Evolutionary conservation across 257 asterid species (phyloP), one percentile per base, ranked within the genome.

Genomic region (Plectranthus barbatus): DNA sequence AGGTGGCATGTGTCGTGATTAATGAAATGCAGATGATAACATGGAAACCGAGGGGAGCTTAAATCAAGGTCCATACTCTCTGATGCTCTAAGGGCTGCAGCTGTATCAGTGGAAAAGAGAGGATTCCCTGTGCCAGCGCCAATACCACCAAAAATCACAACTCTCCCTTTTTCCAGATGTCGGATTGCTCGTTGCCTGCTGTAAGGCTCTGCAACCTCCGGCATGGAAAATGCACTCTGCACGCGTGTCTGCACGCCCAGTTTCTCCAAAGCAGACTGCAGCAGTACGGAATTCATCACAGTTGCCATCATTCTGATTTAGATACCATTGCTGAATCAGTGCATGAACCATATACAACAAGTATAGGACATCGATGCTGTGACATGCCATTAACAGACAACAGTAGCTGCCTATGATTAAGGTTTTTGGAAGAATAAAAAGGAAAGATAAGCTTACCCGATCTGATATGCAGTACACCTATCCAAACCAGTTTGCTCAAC

Each of bases 131-230:
- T 83, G 52, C 95, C 95, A 49, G 96, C 96, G 48, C 95, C 96
- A 72, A 91, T 81, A 60, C 96, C 98, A 45, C 95, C 97, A 72
- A 92, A 92, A 42, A 92, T 83, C 49, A 92, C 95, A 57, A 92
- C 99, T 67, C 99, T 83, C 41, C 99, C 99, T 56, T 92, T 92
- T 74, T 89, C 97, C 57, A 92, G 93, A 79, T 92, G 99, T 29
- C 96, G 87, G 49, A 89, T 85, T 53, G 96, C 97, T 50, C 93
- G 80, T 64, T 83, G 93, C 76, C 96, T 81, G 26, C 86, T 85
- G 66, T 92, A 89, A 20, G 97, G 94, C 76, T 92, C 99, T 20
- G 90, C 91, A 70, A 85, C 95, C 72, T 89, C 95, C 34, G 94
- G 88, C 95, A 92, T 85, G 29, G 93, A 79, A 69, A 86, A 87